Base-by-base conservation (phyloP, 1,284 basidiomycete genomes). In the Inonotus hispidus region DNA sequence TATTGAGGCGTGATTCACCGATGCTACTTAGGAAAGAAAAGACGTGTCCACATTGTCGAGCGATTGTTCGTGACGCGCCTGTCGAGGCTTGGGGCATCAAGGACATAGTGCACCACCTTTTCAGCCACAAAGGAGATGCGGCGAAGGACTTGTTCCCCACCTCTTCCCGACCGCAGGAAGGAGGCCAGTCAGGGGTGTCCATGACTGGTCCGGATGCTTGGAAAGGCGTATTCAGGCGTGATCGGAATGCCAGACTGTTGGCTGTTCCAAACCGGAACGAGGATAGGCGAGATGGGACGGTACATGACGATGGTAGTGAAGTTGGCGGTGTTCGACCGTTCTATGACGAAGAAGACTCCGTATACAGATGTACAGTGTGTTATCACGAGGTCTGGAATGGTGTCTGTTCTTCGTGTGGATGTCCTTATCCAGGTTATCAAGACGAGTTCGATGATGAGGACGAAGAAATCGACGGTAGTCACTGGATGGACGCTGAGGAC, bases 1-100 rank as follows among this genome's bases (percentile, higher is more conserved):
- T 64, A 41, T 57, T 61, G 41, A 62, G 54, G 21, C 53, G 54
- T 35, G 56, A 38, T 16, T 38, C 59, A n/a, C 54, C 60, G 1
- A 61, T 61, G 45, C 37, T 62, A 7, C 21, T 60, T 13, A 39
- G 47, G 23, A 63, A 63, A 19, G 39, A 76, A 71, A 92, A 92
- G 71, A 87, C 84, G 1, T 92, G 90, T 65, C 89, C 89, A 0
- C 80, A 88, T 50, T 92, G 89, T 67, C 85, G 90, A 35, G 79
- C 83, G 0, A 68, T 77, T 16, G 77, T 92, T 16, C 71, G 69
- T 11, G 80, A 84, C 10, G 79, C 84, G 3, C 89, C 89, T 0
- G 77, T 83, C 4, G 85, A 86, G 69, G 80, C 87, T n/a, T 91
- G 86, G 84, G 76, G 75, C 10, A 75, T 90, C 65, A 90, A 90